A percentile compares a stretch with the other conserved stretches of the same genome.
Conservation (phyloP, 441 rosid species). For the Syzygium syzygioides region DNA sequence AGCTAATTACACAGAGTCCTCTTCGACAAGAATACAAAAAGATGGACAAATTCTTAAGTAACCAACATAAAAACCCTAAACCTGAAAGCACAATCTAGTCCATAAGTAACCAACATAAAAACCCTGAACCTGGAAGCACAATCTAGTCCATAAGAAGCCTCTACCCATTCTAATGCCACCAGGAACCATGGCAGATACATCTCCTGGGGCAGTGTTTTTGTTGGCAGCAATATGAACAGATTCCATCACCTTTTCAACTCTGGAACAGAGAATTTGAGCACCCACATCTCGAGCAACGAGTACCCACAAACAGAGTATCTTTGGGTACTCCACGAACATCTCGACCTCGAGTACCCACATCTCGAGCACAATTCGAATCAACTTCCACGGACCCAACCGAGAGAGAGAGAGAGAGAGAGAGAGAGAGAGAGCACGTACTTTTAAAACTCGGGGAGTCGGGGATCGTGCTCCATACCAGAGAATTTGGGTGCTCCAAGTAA, state of each 20-base stretch:
- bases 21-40: too few relatives aligned
- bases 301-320: too few relatives aligned
- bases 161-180: conserved; percentile 20
- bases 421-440: background rate
- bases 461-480: background rate
- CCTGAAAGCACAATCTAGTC: conserved; percentile 37
- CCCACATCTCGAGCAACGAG: too few relatives aligned
- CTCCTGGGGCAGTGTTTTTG: conserved; percentile 18
- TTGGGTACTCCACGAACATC: too few relatives aligned
- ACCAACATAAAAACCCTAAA: too few relatives aligned
- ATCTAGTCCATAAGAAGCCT: background rate
- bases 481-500: too few relatives aligned
- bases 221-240: conserved; percentile 22
- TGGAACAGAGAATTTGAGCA: background rate
- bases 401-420: background rate
- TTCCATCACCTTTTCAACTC: conserved; percentile 22
- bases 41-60: too few relatives aligned
- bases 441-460: background rate
- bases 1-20: too few relatives aligned
- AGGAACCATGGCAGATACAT: conserved; percentile 20
- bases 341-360: too few relatives aligned
- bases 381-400: background rate
- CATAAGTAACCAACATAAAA: background rate
- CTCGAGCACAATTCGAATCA: too few relatives aligned
- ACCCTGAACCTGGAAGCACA: background rate